phyloP scores from a whole-genome alignment of 2,329 filamentous ascomycete genomes.

The Dichotomopilus funicola region DNA sequence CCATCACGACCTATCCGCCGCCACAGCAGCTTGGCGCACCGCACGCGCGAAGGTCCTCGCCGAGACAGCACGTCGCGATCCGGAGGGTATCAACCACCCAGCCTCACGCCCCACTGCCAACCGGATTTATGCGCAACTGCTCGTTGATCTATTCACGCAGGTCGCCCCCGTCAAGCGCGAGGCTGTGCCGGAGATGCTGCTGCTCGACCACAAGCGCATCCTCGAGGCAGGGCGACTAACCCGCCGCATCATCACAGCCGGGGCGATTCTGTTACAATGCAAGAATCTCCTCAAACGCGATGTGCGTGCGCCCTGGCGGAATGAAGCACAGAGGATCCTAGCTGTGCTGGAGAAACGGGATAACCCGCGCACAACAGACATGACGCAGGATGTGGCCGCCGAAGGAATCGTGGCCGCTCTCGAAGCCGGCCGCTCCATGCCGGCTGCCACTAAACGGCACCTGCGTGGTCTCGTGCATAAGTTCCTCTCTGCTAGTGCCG shows the following conservation, averaged over 20 bases:
- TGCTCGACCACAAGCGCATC: conserved; percentile 61
- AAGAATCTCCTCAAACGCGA: conserved; percentile 81
- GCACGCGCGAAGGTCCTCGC: conserved; percentile 58
- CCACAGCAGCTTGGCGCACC: conserved; percentile 59
- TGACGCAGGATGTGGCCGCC: conserved; percentile 44
- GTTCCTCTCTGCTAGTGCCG: conserved; percentile 45
- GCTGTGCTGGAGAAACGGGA: conserved; percentile 54
- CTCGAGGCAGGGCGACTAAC: conserved; percentile 49
- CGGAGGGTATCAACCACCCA: conserved; percentile 57
- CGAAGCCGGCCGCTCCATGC: conserved; percentile 58
- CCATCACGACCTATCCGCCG: conserved; percentile 48
- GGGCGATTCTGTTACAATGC: conserved; percentile 68
- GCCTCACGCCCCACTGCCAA: conserved; percentile 58
- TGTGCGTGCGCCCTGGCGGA: conserved; percentile 70
- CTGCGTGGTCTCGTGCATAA: conserved; percentile 52
- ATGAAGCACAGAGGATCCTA: conserved; percentile 65
- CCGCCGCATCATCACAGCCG: conserved; percentile 63
- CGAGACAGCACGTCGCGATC: conserved; percentile 62
- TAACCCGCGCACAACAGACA: conserved; percentile 31
- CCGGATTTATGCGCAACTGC: conserved; percentile 68
- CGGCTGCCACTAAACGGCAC: conserved; percentile 52
- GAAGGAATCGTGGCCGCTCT: conserved; percentile 58
- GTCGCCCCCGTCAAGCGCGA: conserved; percentile 48
- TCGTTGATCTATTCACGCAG: conserved; percentile 69
- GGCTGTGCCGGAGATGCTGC: conserved; percentile 66